Conservation (phyloP, 768 basidiomycete species). For the Termitomyces heimii region DNA sequence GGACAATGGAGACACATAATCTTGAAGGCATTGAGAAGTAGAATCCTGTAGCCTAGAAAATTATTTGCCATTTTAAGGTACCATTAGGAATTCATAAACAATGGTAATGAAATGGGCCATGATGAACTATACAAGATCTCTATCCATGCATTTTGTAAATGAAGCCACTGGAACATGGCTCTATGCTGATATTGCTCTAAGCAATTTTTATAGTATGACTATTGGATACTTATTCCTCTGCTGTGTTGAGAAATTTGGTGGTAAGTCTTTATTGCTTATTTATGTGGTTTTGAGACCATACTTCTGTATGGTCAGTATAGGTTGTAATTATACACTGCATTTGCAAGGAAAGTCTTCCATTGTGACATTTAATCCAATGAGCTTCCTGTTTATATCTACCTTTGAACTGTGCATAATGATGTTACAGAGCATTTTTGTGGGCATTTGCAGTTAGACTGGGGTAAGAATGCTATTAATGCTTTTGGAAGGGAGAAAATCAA, state of each 20-base stretch:
- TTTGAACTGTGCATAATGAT: constrained; percentile 28
- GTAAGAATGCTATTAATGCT: constrained; percentile 21
- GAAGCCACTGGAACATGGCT: constrained; percentile 21
- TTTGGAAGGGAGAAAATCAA: constrained; percentile 18
- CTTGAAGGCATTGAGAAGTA: constrained; percentile 17
- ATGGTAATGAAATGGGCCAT: background rate
- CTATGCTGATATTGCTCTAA: constrained; percentile 24
- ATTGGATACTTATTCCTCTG: constrained; percentile 23
- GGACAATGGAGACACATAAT: constrained; percentile 16
- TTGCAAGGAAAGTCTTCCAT: constrained; percentile 20
- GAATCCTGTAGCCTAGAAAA: constrained; percentile 21
- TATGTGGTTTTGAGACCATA: constrained; percentile 33
- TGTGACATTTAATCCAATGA: constrained; percentile 16
- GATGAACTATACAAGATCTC: constrained; percentile 20
- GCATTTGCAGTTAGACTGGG: constrained; percentile 22
- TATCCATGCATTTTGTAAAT: constrained; percentile 21
- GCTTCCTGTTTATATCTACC: constrained; percentile 25
- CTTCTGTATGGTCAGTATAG: constrained; percentile 23
- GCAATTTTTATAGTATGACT: constrained; percentile 17
- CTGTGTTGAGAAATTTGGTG: constrained; percentile 17
- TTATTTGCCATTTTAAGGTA: constrained; percentile 4
- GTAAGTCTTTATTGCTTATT: constrained; percentile 14
- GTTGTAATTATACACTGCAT: too few relatives aligned
- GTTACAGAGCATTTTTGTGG: constrained; percentile 30
- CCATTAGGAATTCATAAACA: background rate